Conservation (phyloP, 139 green algal genomes). For the Chara braunii region DNA sequence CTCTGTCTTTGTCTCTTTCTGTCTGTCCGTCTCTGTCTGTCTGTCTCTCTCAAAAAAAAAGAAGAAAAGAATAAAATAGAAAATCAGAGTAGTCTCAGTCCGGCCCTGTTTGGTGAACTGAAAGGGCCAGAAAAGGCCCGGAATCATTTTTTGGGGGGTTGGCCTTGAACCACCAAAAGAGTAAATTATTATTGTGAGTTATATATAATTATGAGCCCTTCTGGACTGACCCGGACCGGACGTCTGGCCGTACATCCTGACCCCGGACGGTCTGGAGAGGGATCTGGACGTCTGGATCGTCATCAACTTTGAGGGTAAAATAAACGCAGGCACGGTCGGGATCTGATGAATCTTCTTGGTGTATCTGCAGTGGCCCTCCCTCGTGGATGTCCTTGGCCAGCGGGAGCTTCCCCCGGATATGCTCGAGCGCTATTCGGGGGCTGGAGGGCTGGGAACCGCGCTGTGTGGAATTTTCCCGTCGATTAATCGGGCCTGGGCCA, state of each 20-base stretch:
- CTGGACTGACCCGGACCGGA: not conserved
- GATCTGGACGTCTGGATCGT: not conserved
- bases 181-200: not conserved
- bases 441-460: constrained; percentile 22
- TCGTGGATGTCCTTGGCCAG: constrained; percentile 7
- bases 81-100: too few relatives aligned
- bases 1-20: too few relatives aligned
- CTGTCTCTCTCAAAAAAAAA: too few relatives aligned
- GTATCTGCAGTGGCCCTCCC: constrained; percentile 24
- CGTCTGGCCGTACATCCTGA: not conserved
- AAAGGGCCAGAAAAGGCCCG: not conserved
- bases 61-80: too few relatives aligned
- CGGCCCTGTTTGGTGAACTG: too few relatives aligned
- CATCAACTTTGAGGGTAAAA: not conserved
- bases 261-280: not conserved
- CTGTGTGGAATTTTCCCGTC: constrained; percentile 74
- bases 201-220: not conserved
- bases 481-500: constrained; percentile 77
- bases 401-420: constrained; percentile 17
- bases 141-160: not conserved
- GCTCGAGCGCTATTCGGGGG: constrained; percentile 13
- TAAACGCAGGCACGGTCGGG: not conserved
- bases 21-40: too few relatives aligned
- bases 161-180: not conserved
- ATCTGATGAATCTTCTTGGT: not conserved